phyloP scores from a whole-genome alignment of 371 early-diverging fungal genomes.

The Basidiobolus meristosporus region DNA sequence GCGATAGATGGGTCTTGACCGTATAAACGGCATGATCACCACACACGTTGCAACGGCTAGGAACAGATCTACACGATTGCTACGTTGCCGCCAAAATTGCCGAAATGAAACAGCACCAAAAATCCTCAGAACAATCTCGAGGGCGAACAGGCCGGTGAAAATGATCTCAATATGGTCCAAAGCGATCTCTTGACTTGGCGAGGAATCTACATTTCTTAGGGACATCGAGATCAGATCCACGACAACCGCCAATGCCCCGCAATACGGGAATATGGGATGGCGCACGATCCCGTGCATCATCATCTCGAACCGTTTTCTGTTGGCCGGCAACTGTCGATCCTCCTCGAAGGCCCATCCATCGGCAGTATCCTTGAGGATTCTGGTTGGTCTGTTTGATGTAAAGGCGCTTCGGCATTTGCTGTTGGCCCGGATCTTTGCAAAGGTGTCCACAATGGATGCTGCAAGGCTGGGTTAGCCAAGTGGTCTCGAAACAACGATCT shows the following conservation, averaged over 20 bases:
- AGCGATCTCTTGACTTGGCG: neutral
- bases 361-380: no score
- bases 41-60: slow-evolving; percentile 26
- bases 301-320: no score
- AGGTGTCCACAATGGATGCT: no score
- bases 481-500: no score
- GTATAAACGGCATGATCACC: slow-evolving; percentile 29
- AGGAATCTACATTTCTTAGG: neutral
- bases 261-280: neutral
- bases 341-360: no score
- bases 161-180: slow-evolving; percentile 20
- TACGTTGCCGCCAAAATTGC: slow-evolving; percentile 19
- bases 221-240: neutral
- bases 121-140: slow-evolving; percentile 27
- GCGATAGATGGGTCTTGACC: slow-evolving; percentile 15
- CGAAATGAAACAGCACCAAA: slow-evolving; percentile 7
- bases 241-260: neutral
- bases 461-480: no score
- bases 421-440: no score
- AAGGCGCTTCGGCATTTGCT: no score
- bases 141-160: slow-evolving; percentile 30
- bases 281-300: no score
- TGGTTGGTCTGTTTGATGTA: no score
- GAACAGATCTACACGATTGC: slow-evolving; percentile 25
- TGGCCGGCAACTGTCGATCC: no score